Conservation (phyloP, 202 grass and related monocot genomes). For the Setaria viridis region DNA sequence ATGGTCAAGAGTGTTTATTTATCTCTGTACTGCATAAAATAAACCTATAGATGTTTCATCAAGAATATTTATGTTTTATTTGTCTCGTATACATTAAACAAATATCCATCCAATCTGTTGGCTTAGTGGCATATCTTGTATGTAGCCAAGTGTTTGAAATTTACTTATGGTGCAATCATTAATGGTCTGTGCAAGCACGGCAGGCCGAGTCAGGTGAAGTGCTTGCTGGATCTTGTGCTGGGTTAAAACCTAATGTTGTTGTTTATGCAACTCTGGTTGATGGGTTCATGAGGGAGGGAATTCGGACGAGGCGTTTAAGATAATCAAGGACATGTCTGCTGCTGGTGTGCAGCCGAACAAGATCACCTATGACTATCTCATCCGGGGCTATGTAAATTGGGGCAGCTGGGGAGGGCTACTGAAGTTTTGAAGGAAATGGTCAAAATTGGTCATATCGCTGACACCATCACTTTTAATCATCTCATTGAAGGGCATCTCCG, state of each 20-base stretch:
- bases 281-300: constrained; percentile 74
- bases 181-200: constrained; percentile 59
- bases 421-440: constrained; percentile 62
- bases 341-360: constrained; percentile 64
- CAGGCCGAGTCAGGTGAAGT: constrained; percentile 54
- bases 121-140: too few species aligned
- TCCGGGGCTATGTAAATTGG: constrained; percentile 65
- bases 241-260: constrained; percentile 49
- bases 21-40: too few species aligned
- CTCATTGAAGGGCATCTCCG: constrained; percentile 64
- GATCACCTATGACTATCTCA: constrained; percentile 63
- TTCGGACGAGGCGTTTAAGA: constrained; percentile 49
- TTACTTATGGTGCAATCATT: constrained; percentile 66
- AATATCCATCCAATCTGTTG: too few species aligned
- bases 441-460: constrained; percentile 51
- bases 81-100: too few species aligned
- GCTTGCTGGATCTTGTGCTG: constrained; percentile 51
- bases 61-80: too few species aligned
- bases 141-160: not conserved
- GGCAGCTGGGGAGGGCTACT: constrained; percentile 57
- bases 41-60: too few species aligned
- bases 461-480: constrained; percentile 59
- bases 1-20: too few species aligned
- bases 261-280: constrained; percentile 70
- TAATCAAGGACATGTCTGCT: constrained; percentile 62